Evolutionary conservation across 495 filamentous ascomycete species (phyloP), one percentile per base, ranked within the genome.

Genomic region (Penicillium lividum): DNA sequence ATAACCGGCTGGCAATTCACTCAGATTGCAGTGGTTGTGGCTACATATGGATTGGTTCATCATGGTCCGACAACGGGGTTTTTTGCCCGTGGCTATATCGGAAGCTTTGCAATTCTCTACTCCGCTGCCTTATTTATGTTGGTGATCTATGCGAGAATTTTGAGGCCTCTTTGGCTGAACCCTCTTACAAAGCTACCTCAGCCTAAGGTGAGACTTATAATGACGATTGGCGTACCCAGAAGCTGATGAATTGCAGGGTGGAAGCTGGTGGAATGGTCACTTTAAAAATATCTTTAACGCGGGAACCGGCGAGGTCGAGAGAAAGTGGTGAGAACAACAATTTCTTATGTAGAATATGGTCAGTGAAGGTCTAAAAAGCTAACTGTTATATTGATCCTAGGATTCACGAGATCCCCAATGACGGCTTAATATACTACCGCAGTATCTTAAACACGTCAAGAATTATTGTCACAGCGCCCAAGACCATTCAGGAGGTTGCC

Each of bases 211-310:
- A 46, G 43, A 25, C 25, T 22, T 46, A 22, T 44, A 27, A 25
- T 46, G 3, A 46, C 7, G 27, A 46, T 11, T 13, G 18, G 8
- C n/a, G n/a, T 15, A 15, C 13, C 3, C 43, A 46, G 1, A 27
- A 10, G 3, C 43, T 46, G 27, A 46, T n/a, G 10, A 0, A 1
- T 27, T 27, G 25, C 18, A 46, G 43, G 43, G 43, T 11, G 43
- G 43, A 25, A 46, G 43, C 43, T 46, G 43, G 43, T 27, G 16
- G 25, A 46, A 46, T 46, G 43, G 43, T 22, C 43, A 46, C 43
- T 46, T 46, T n/a, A 10, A 10, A 11, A 27, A 46, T 0, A 46
- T 46, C 10, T 46, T 27, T 18, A 3, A 9, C 9, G 9, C 16
- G 16, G 43, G 43, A 10, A 46, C 43, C 4, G 43, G 43, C 18